Evolutionary conservation across 1,139 yeast species (phyloP).

Genomic region (Yamadazyma diddensiae): DNA sequence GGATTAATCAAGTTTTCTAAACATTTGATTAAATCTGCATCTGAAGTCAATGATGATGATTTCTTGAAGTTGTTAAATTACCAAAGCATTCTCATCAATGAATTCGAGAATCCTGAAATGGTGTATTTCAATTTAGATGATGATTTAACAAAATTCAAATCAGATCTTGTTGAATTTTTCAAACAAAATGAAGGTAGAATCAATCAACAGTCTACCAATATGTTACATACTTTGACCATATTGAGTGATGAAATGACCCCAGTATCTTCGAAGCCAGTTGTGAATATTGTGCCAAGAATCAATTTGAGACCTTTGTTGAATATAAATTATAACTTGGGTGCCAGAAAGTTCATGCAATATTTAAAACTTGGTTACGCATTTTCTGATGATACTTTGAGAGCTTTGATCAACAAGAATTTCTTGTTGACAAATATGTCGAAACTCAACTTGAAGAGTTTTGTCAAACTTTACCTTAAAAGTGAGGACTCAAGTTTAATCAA

Average conservation of each 20-base stretch:
- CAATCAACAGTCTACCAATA: slow-evolving; percentile 17
- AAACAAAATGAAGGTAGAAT: slow-evolving; percentile 3
- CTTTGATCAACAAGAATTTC: slow-evolving; percentile 31
- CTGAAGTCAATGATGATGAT: slow-evolving; percentile 9
- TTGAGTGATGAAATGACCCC: slow-evolving; percentile 9
- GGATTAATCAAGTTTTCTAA: slow-evolving; percentile 31
- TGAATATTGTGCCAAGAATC: slow-evolving; percentile 12
- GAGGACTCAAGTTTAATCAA: slow-evolving; percentile 15
- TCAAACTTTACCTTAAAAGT: slow-evolving; percentile 21
- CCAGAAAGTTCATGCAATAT: slow-evolving; percentile 22
- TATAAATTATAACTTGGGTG: slow-evolving; percentile 29
- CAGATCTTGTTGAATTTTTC: slow-evolving; percentile 20
- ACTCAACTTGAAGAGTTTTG: slow-evolving; percentile 22
- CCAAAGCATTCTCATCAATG: slow-evolving; percentile 43
- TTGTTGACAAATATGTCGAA: slow-evolving; percentile 19
- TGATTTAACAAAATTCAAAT: slow-evolving; percentile 30
- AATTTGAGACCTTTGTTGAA: slow-evolving; percentile 31
- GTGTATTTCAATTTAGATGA: slow-evolving; percentile 41
- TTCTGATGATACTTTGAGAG: slow-evolving; percentile 30
- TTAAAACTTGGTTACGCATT: slow-evolving; percentile 32
- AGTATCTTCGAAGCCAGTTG: slow-evolving; percentile 2
- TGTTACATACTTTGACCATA: slow-evolving; percentile 18
- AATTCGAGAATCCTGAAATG: slow-evolving; percentile 52
- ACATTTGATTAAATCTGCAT: slow-evolving; percentile 19
- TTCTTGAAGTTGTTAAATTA: slow-evolving; percentile 25